These are phyloP conservation scores for Graphilbum sp. DNA, from an alignment of 2,329 filamentous ascomycete species.

Conservation along the genomic window DNA sequence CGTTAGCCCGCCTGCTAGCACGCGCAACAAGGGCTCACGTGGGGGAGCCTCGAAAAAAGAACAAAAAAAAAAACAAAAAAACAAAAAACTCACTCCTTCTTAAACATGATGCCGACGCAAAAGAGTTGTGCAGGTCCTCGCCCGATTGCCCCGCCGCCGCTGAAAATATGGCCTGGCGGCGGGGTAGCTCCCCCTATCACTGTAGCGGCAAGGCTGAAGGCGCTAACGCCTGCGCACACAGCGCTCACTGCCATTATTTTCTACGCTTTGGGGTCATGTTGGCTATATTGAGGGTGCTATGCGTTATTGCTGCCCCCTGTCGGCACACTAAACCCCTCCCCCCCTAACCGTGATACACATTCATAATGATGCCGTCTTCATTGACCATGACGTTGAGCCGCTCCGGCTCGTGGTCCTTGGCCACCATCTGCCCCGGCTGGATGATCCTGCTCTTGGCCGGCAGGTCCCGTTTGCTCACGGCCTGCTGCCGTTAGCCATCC, in stretches of 20 bases:
- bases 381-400: slow-evolving; percentile 43
- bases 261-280: too few species aligned
- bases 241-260: too few species aligned
- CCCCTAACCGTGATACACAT: slow-evolving; percentile 36
- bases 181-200: not conserved
- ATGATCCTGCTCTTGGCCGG: slow-evolving; percentile 40
- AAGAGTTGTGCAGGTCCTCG: too few species aligned
- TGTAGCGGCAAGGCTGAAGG: too few species aligned
- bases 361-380: slow-evolving; percentile 42
- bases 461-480: slow-evolving; percentile 43
- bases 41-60: not conserved
- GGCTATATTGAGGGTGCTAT: too few species aligned
- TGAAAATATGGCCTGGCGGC: too few species aligned
- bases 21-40: too few species aligned
- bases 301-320: not conserved
- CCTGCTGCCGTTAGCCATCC: slow-evolving; percentile 21
- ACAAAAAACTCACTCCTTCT: slow-evolving; percentile 57
- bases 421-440: slow-evolving; percentile 38
- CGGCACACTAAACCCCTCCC: slow-evolving; percentile 1
- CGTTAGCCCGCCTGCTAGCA: too few species aligned
- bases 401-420: slow-evolving; percentile 36
- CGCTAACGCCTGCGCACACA: too few species aligned
- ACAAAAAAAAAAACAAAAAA: not conserved
- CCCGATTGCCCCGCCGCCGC: too few species aligned
- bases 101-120: slow-evolving; percentile 53